Base-by-base conservation (phyloP, 2,329 filamentous ascomycete species). In the Trichoderma afroharzianum region DNA sequence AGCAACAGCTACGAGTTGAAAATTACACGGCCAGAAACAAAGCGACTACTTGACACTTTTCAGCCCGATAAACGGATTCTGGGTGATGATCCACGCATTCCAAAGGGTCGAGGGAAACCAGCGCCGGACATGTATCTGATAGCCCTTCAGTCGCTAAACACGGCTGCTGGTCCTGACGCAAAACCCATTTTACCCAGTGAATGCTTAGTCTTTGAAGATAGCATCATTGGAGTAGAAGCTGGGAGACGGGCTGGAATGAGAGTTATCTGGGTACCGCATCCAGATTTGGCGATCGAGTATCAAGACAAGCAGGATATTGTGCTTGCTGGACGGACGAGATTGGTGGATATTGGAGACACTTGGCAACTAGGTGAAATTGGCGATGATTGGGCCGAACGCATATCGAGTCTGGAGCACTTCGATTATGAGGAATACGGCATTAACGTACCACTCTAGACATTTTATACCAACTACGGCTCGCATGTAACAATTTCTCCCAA, bases 131-230 rank as follows among this genome's bases (percentile, higher is more conserved):
- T 93, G 68, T 94, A 92, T 77, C 80, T 93, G 9, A 80, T 93
- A 1, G 91, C 91, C 1, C 80, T 94, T 59, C 83, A 89, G 77
- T 87, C 85, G 0, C 85, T 93, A 71, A 93, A 93, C 78, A 83
- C 82, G 26, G 82, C 85, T 3, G 77, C 90, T 15, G 80, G 82
- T 3, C 82, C 83, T 53, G 83, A 82, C 0, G 84, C 87, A 74
- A 76, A 81, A 24, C 47, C 73, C 15, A 88, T 94, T 68, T 81
- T 78, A 74, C 90, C 91, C 0, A 85, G 85, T 62, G 91, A 94
- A 78, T 93, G 91, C 77, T 81, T 94, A 2, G 91, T 93, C 0
- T 93, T 94, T 76, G 92, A 93, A 78, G 92, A 94, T 76, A 89
- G 88, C 59, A 90, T 93, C 15, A 87, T 90, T 0, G 92, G 92